Evolutionary conservation across 1,139 yeast species (phyloP), one percentile per base, ranked within the genome.

Genomic region (Yamadazyma dushanensis): DNA sequence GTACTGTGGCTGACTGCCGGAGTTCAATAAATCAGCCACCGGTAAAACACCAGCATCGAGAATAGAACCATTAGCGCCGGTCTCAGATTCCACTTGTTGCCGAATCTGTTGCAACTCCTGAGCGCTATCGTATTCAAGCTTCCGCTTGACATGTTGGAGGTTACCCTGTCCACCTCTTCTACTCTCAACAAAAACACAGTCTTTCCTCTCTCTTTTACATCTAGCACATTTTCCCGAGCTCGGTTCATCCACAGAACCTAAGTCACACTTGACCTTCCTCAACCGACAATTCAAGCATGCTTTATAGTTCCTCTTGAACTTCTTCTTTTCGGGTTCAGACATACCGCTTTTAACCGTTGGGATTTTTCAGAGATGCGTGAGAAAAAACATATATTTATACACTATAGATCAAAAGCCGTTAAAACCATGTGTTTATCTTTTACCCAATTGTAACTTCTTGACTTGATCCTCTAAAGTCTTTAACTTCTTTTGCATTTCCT

Each of bases 271-370:
- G 32, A 86, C 87, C 53, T 89, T 89, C 25, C 95, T 74, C 8
- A 80, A 76, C 10, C 96, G 73, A 57, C 97, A 89, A 58, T 81
- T 85, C 35, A 84, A 62, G 52, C 97, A 89, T 0, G 97, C 97
- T 42, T 79, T 73, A 57, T 85, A 89, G 46, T 83, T 81, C 41
- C 97, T 61, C 46, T 69, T 70, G 53, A 70, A 78, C 42, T 59
- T 63, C 15, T 46, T 43, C 17, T 35, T 41, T 3, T 13, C 6
- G 6, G 21, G 13, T 13, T 34, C 43, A 21, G 37, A 32, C 38
- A 32, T 31, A 11, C 45, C 47, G 45, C 26, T 33, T 18, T 30
- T 43, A 43, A 24, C 46, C 46, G 46, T 25, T 8, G n/a, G 15
- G 20, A 25, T n/a, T 23, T 15, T 10, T 5, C 14, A 13, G 11